Evolutionary conservation across 306 rosid species (phyloP).

Genomic region (Delonix regia): DNA sequence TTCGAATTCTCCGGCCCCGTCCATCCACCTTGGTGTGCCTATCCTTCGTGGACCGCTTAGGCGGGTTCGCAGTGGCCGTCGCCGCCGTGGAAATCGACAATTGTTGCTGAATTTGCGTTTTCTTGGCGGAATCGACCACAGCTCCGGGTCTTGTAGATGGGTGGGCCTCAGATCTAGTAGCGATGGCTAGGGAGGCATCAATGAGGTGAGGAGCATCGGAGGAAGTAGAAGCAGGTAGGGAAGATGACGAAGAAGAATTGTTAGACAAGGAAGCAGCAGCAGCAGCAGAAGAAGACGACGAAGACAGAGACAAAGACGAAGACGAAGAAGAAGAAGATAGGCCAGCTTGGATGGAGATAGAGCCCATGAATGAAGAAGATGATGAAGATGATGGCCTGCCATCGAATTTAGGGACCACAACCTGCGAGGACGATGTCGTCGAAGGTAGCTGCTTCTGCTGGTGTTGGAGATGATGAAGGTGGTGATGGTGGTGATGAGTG

Average conservation of each 20-base stretch:
- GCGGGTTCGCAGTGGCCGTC: conserved; percentile 22
- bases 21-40: conserved; percentile 94
- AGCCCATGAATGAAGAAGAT: conserved; percentile 64
- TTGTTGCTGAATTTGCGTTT: conserved; percentile 37
- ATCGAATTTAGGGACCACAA: conserved; percentile 66
- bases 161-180: conserved; percentile 76
- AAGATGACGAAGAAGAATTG: conserved; percentile 40
- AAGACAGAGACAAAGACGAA: not conserved
- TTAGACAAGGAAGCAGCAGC: conserved; percentile 36
- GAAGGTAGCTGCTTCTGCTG: conserved; percentile 43
- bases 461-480: conserved; percentile 26
- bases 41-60: conserved; percentile 83
- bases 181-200: conserved; percentile 84
- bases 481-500: conserved; percentile 43
- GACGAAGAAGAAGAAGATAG: conserved; percentile 2
- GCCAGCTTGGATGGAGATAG: conserved; percentile 64
- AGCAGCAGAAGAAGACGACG: conserved; percentile 32
- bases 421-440: conserved; percentile 35
- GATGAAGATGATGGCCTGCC: conserved; percentile 42
- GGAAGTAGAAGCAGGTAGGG: conserved; percentile 44
- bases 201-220: conserved; percentile 52
- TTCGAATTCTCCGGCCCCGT: conserved; percentile 87
- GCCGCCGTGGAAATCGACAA: conserved; percentile 29
- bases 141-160: conserved; percentile 38
- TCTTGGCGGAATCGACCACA: conserved; percentile 40